Evolutionary conservation across 169 alveolate species (phyloP).

Genomic region (Theileria annulata): DNA sequence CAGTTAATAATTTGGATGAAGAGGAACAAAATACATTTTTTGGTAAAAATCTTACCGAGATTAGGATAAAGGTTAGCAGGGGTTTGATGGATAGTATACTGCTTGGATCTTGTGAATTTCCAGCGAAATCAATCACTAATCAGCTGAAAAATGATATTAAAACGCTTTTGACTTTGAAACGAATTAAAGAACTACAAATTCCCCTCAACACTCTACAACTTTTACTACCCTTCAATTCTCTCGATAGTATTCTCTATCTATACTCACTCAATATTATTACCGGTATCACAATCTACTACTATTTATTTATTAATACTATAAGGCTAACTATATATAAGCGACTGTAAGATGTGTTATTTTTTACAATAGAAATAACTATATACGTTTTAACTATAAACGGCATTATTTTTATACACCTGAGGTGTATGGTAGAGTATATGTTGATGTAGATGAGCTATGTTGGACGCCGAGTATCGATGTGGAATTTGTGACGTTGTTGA

Average conservation of each 20-base stretch:
- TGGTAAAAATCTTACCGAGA: not conserved
- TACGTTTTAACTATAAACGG: too few relatives aligned
- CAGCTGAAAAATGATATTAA: conserved; percentile 1
- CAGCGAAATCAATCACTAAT: not conserved
- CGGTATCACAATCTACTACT: not conserved
- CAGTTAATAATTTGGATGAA: not conserved
- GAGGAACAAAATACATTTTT: not conserved
- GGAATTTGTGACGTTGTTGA: conserved; percentile 49
- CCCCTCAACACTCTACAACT: not conserved
- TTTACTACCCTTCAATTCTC: not conserved
- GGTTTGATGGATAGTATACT: not conserved
- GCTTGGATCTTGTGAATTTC: not conserved
- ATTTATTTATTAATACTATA: too few relatives aligned
- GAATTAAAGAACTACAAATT: not conserved
- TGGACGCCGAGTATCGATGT: conserved; percentile 76
- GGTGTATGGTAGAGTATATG: not conserved
- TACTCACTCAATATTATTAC: not conserved
- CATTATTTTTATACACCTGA: too few relatives aligned
- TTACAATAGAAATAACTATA: too few relatives aligned
- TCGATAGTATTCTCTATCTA: not conserved
- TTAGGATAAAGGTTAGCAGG: not conserved
- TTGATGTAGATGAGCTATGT: conserved; percentile 49
- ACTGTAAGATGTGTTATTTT: too few relatives aligned
- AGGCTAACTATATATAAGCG: too few relatives aligned
- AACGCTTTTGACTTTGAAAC: not conserved